Evolutionary conservation across 2,329 filamentous ascomycete species (phyloP).

Genomic region (Aureobasidium sp.): DNA sequence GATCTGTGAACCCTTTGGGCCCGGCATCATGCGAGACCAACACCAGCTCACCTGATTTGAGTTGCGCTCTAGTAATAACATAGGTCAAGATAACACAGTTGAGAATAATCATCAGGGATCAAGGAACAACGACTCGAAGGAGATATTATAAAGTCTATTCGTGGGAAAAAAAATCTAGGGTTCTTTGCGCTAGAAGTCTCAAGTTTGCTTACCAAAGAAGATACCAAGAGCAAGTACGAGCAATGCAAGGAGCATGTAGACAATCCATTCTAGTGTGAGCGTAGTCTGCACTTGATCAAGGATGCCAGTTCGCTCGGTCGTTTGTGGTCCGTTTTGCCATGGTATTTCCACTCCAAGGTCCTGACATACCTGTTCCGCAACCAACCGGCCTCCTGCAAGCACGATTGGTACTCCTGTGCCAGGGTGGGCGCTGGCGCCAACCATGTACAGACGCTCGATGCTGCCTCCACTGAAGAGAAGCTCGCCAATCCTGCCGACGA

Average conservation of each 20-base stretch:
- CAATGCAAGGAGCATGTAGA: conserved; percentile 3
- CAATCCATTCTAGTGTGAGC: neutral
- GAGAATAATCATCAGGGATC: too few species aligned
- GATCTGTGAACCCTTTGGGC: neutral
- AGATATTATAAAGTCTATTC: conserved; percentile 1
- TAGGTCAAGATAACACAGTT: too few species aligned
- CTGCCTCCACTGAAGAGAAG: conserved; percentile 23
- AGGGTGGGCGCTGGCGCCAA: conserved; percentile 66
- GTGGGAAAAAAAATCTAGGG: neutral
- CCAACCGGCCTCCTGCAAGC: conserved; percentile 58
- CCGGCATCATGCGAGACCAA: neutral
- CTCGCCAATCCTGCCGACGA: conserved; percentile 13
- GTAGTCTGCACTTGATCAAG: conserved; percentile 2
- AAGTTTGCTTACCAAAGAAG: neutral
- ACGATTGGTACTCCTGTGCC: conserved; percentile 69
- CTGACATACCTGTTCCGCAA: conserved; percentile 43
- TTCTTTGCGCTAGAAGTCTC: neutral
- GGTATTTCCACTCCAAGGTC: conserved; percentile 31
- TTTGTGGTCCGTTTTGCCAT: conserved; percentile 25
- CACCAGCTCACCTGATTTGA: neutral
- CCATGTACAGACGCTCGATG: conserved; percentile 54
- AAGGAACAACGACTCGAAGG: neutral
- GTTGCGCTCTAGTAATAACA: neutral
- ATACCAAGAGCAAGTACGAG: conserved; percentile 2
- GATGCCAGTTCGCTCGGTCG: conserved; percentile 4